A percentile compares a stretch with the other conserved stretches of the same genome.
These are phyloP conservation scores for Ophiosphaerella korrae DNA, from an alignment of 2,329 filamentous ascomycete species.

Conservation along the genomic window DNA sequence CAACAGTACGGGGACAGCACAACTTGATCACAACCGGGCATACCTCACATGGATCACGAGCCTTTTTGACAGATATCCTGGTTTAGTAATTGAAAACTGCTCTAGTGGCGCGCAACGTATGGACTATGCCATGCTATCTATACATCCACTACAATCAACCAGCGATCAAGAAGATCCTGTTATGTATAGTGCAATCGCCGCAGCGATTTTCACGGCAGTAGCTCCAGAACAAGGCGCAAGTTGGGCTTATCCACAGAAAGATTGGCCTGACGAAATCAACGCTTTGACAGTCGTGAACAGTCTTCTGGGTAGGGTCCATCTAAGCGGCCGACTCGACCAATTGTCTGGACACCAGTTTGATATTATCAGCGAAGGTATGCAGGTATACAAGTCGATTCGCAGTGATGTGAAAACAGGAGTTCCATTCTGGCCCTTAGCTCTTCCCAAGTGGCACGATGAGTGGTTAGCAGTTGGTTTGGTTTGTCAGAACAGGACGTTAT, in stretches of 20 bases:
- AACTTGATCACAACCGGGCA: slow-evolving; percentile 4
- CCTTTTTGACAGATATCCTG: slow-evolving; percentile 1
- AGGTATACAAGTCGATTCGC: slow-evolving; percentile 3
- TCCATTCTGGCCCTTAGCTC: slow-evolving; percentile 5
- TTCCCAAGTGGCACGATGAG: slow-evolving; percentile 5
- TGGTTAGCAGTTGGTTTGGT: slow-evolving; percentile 2
- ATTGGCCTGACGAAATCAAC: slow-evolving; percentile 8
- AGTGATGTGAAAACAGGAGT: background rate
- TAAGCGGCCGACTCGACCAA: slow-evolving; percentile 3
- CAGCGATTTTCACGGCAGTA: slow-evolving; percentile 1
- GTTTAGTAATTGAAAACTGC: slow-evolving; percentile 6
- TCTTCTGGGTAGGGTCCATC: slow-evolving; percentile 2
- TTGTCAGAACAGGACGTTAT: background rate
- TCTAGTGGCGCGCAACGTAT: slow-evolving; percentile 6
- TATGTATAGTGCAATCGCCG: slow-evolving; percentile 3
- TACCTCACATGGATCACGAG: slow-evolving; percentile 2
- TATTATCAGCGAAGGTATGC: slow-evolving; percentile 1
- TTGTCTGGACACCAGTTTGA: background rate
- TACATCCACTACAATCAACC: slow-evolving; percentile 4
- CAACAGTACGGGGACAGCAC: background rate
- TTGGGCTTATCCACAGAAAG: slow-evolving; percentile 9
- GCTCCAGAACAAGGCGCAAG: slow-evolving; percentile 3
- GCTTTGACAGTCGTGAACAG: slow-evolving; percentile 5
- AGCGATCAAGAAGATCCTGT: slow-evolving; percentile 7
- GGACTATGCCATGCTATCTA: slow-evolving; percentile 2